Base-by-base conservation (phyloP, 768 basidiomycete genomes). In the Lactarius vividus region DNA sequence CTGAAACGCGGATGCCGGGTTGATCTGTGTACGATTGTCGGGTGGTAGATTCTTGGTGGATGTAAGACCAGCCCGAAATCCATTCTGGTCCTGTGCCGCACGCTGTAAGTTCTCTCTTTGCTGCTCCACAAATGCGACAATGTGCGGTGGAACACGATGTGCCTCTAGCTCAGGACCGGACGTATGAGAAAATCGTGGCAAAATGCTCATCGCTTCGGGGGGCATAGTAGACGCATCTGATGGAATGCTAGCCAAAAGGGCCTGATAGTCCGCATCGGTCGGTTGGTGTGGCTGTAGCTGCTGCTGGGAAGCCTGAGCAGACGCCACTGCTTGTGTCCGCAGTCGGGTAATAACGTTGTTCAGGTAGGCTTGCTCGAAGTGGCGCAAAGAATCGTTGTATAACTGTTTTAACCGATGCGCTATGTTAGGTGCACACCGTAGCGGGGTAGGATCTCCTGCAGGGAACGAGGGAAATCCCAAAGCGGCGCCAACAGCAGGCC, bases 181-280 rank as follows among this genome's bases (percentile, higher is more conserved):
- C 4, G 66, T 67, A 54, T 67, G 61, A 2, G 66, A 62, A 15
- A 67, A 67, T n/a, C 66, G 66, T 8, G 66, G 65, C 7, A 67
- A n/a, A 20, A 67, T 62, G 57, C 66, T 46, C 66, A 67, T 67
- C 33, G 33, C 42, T 1, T 63, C 40, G 15, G 57, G 1, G 18
- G 52, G n/a, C 52, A 49, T 63, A 16, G n/a, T 2, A 58, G 66
- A 4, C 15, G 61, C 15, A 26, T 63, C 62, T n/a, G 57, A 39
- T 7, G 52, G 31, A 49, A 63, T 55, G 28, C 11, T 60, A 33
- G 42, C 33, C 49, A 62, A 59, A n/a, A 66, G 61, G 4, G 61
- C 56, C 26, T 66, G 61, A 49, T 66, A 66, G 39, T 66, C 65
- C 15, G 65, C 52, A 13, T 66, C 65, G 20, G 65, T 62, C 18